Base-by-base conservation (phyloP, 805 yeast genomes). In the Candida xiaguanensis region DNA sequence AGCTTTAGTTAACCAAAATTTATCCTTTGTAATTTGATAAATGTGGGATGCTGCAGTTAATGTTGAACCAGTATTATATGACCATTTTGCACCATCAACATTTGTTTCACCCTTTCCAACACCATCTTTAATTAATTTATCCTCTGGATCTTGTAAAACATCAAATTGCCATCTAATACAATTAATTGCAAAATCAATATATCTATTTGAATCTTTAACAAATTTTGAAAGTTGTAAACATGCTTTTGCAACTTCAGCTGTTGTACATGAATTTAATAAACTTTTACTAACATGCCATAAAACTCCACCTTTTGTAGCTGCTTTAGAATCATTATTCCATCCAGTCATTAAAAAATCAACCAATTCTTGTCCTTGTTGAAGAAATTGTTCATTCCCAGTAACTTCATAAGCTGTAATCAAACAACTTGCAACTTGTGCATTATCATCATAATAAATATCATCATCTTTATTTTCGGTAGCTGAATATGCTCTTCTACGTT, bases 381-480 rank as follows among this genome's bases (percentile, higher is more conserved):
- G 61, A 51, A 67, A 78, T 33, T 63, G 61, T 47, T 61, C 61
- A 45, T 80, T 74, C 1, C 74, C 75, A 1, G 87, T 80, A 17
- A 78, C 85, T 51, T 81, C 88, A 51, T 77, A 82, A 2, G 85
- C 85, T 2, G 79, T 72, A 41, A 83, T 61, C 48, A 80, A 65
- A 3, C 81, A 82, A 49, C 79, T 67, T 12, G 84, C 82, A 11
- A 82, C 77, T 54, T 82, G 90, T 2, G 89, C 90, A 53, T 82
- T 84, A 51, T 82, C 90, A 51, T 82, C 88, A 45, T 78, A 78
- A 56, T 82, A 81, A 29, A 82, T 77, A 54, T 82, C 88, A 33
- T 74, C 80, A 16, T 74, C 72, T 38, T 65, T 66, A 51, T 79
- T 74, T 51, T 76, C 80, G 4, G 82, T 80, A 1, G 87, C 88